Evolutionary conservation across 2,329 filamentous ascomycete species (phyloP).

Genomic region (Diaporthe aspalathi): DNA sequence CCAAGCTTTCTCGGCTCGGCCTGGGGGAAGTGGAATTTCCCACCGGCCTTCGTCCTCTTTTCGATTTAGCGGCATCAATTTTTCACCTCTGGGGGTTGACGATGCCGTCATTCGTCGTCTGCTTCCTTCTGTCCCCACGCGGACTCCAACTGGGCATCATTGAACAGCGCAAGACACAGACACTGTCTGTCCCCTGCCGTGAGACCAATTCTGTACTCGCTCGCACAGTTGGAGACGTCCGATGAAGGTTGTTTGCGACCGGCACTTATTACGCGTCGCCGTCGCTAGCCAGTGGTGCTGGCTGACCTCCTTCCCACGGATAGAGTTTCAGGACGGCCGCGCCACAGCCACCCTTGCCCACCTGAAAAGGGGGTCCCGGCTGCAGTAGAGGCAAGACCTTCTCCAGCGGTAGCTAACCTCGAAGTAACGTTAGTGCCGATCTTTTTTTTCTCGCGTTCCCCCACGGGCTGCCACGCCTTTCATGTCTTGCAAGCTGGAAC

Average conservation of each 20-base stretch:
- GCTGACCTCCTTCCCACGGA: conserved; percentile 8
- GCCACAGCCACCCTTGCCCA: conserved; percentile 22
- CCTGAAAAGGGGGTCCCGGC: conserved; percentile 27
- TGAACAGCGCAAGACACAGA: background rate
- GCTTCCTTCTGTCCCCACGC: background rate
- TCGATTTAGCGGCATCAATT: conserved; percentile 7
- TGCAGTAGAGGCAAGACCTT: background rate
- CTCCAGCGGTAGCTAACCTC: conserved; percentile 10
- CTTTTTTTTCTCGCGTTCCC: background rate
- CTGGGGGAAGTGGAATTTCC: background rate
- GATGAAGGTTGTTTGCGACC: background rate
- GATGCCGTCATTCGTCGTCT: too few relatives aligned
- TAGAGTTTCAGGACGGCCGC: conserved; percentile 11
- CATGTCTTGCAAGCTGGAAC: conserved; percentile 14
- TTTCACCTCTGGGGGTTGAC: background rate
- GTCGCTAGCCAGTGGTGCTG: background rate
- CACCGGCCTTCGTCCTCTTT: background rate
- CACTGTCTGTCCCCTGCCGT: background rate
- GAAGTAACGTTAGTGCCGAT: background rate
- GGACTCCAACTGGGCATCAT: background rate
- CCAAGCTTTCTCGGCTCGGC: conserved; percentile 31
- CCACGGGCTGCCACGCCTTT: background rate
- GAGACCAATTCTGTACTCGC: too few relatives aligned
- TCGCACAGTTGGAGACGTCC: conserved; percentile 7
- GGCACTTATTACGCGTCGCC: conserved; percentile 24